Evolutionary conservation across 1,284 basidiomycete species (phyloP), one percentile per base, ranked within the genome.

Genomic region (Gymnopus androsaceus): DNA sequence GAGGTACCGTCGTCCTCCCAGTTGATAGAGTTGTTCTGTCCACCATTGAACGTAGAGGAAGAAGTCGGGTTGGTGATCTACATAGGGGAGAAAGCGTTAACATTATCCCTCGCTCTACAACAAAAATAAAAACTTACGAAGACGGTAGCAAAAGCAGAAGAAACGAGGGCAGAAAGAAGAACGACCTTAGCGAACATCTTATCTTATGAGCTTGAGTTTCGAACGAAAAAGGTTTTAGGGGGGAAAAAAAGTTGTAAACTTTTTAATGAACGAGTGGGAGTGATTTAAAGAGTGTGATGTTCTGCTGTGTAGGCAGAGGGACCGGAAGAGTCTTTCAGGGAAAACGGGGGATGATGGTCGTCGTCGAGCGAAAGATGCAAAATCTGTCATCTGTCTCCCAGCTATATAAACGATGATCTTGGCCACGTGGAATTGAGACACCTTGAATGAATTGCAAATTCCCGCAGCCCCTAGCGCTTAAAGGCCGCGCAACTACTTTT

Each of bases 1-100:
- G 76, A 31, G 0, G 59, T 59, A 54, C 81, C 80, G 61, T 84
- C 77, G 58, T 94, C 90, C 59, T 81, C 70, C 93, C 93, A 95
- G 46, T 65, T 70, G 59, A 95, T 70, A 27, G 75, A 83, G 44
- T 82, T 75, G 1, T 67, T 61, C 65, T 85, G 74, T 30, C 90
- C 90, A 57, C 78, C 88, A n/a, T 74, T 67, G 66, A 80, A 85
- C 9, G 65, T 72, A 12, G 83, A 80, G 0, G 75, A 56, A 7
- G 76, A 74, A 25, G 83, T 76, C 7, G 90, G 90, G 4, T 68
- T 60, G 11, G 87, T 92, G 34, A 84, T 68, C 88, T 92, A 60
- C 59, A 25, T 37, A 37, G 14, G 8, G 15, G 44, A 56, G 57
- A 12, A 52, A 41, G 30, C 14, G 34, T 19, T 19, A 9, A 21